Evolutionary conservation across 805 yeast genomes (phyloP), one percentile per base, ranked within the genome.

Genomic region (Saturnispora hagleri): DNA sequence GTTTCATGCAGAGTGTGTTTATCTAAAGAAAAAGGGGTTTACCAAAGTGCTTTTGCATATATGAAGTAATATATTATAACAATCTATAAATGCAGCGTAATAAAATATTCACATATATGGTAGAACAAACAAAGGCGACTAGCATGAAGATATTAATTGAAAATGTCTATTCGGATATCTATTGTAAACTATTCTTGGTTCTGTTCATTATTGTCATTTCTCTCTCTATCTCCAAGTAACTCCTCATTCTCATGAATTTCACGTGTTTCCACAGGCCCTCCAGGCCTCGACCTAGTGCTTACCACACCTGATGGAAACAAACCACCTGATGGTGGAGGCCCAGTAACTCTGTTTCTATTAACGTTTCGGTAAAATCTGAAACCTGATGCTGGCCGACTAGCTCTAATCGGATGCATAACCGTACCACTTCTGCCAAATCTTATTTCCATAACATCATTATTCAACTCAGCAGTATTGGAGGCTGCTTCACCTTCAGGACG

Each of bases 301-400:
- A 41, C 27, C 18, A 50, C 52, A 6, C 52, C 52, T 6, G 52
- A 50, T 8, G 52, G 52, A 33, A 50, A 50, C 10, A 50, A 18
- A 5, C 52, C 52, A 7, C 52, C 52, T 8, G 41, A 31, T 28
- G 48, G 48, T 31, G 52, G 52, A 5, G 48, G 48, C 5, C 52
- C 48, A 5, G 17, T 18, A 20, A 49, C 45, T 22, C 52, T 24
- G 36, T 50, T 48, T 50, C 52, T 43, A 38, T 50, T 50, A 13
- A 50, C 40, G 36, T 28, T 31, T 5, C 52, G 45, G 8, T 36
- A 38, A 17, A 50, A 31, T 36, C 52, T 50, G 15, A 50, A 36
- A 13, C 48, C 52, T 6, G 52, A 35, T 35, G 38, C 35, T 20
- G 52, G 48, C 9, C 31, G 28, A 9, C 22, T 42, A 26, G 15